Evolutionary conservation across 176 grass and related monocot species (phyloP).

Genomic region (Pontederia crassipes): DNA sequence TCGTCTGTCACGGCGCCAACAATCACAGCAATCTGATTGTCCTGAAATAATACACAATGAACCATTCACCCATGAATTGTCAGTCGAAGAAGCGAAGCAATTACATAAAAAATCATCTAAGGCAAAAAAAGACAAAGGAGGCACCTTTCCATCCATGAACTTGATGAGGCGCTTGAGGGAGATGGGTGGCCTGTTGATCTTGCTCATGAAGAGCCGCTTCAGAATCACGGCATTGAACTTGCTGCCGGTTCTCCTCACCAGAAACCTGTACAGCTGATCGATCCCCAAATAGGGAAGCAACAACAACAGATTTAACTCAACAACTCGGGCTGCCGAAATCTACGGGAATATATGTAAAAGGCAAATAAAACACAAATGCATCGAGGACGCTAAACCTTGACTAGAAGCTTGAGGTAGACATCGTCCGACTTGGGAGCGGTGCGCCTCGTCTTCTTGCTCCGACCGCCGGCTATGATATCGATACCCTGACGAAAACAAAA

Average conservation of each 20-base stretch:
- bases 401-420: conserved; percentile 68
- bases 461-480: conserved; percentile 57
- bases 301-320: not conserved
- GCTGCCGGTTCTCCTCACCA: conserved; percentile 70
- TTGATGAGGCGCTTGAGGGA: conserved; percentile 50
- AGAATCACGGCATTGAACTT: conserved; percentile 71
- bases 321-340: not conserved
- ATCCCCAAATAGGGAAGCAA: not conserved
- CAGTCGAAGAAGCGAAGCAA: too few relatives aligned
- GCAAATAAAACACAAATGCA: too few relatives aligned
- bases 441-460: conserved; percentile 69
- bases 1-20: conserved; percentile 81
- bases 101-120: not conserved
- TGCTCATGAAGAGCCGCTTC: conserved; percentile 90
- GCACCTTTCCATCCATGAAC: conserved; percentile 68
- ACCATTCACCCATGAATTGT: not conserved
- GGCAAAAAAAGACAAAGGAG: not conserved
- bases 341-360: too few relatives aligned
- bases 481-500: conserved; percentile 31
- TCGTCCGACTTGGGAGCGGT: conserved; percentile 54
- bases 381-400: conserved; percentile 26
- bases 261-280: conserved; percentile 58
- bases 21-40: conserved; percentile 68
- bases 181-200: conserved; percentile 59
- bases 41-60: conserved; percentile 16